Percentiles rank a stretch among this genome's conserved stretches.
These are phyloP conservation scores for Nelumbo lutea DNA, from an alignment of 164 flowering plant genomes.

Conservation along the genomic window DNA sequence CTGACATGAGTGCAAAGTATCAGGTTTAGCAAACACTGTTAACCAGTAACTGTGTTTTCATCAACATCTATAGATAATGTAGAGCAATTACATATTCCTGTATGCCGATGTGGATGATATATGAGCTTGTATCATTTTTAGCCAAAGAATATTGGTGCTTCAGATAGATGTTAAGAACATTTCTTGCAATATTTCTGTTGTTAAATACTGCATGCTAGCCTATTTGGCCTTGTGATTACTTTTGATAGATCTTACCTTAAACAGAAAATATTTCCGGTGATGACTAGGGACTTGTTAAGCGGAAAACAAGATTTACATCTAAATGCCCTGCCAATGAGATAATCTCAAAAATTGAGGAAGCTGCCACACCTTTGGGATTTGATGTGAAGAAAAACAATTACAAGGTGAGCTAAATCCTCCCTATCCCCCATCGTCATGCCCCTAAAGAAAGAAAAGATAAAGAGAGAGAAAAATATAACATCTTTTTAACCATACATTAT, in stretches of 20 bases:
- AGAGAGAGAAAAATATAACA: no score
- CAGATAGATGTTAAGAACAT: background rate
- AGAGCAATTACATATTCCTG: no score
- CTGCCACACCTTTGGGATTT: constrained; percentile 93
- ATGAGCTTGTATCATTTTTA: background rate
- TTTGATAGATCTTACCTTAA: background rate
- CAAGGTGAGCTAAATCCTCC: constrained; percentile 46
- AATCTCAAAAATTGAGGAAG: constrained; percentile 79
- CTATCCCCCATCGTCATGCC: background rate
- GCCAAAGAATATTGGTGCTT: no score
- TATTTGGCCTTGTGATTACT: background rate
- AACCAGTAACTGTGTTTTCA: background rate
- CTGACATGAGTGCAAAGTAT: background rate
- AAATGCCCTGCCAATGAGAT: constrained; percentile 81
- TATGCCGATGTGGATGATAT: background rate
- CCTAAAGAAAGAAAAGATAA: no score
- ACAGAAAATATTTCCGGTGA: background rate
- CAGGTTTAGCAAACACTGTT: background rate
- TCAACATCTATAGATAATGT: background rate
- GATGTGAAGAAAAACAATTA: constrained; percentile 83
- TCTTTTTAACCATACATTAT: no score
- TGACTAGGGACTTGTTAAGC: constrained; percentile 76
- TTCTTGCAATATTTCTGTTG: background rate
- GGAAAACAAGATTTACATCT: constrained; percentile 93
- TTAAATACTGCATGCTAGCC: background rate